phyloP scores from a whole-genome alignment of 208 protist species.

The Trypanosoma lewisi region DNA sequence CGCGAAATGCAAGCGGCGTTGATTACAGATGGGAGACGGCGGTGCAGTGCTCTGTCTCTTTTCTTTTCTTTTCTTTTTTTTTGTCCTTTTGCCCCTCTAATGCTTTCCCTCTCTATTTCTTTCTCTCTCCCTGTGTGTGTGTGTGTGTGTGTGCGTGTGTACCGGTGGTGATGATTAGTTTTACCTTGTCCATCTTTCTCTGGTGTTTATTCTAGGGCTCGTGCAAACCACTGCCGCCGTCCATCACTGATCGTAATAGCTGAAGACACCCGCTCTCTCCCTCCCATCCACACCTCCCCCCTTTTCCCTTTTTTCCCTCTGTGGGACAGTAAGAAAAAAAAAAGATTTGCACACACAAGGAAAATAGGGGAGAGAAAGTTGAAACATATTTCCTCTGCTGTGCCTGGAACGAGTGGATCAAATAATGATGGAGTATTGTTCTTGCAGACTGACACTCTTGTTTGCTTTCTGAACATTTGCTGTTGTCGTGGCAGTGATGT shows the following conservation, averaged over 20 bases:
- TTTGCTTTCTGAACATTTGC: neutral
- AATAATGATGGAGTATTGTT: neutral
- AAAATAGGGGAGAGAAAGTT: neutral
- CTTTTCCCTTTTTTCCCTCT: neutral
- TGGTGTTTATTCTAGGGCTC: no score
- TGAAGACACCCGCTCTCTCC: no score
- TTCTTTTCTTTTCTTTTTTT: conserved; percentile 14
- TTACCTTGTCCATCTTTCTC: no score
- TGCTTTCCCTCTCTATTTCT: neutral
- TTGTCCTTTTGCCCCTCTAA: neutral
- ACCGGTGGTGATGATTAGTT: no score
- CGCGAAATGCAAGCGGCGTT: conserved; percentile 19
- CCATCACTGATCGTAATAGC: no score
- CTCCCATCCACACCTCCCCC: neutral
- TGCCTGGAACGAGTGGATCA: neutral
- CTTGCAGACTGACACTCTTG: neutral
- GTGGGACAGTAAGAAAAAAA: neutral
- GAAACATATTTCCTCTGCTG: neutral
- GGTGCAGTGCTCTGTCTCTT: neutral
- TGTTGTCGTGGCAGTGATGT: neutral
- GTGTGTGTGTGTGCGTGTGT: no score
- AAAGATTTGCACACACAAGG: neutral
- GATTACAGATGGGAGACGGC: neutral
- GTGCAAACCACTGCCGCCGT: no score
- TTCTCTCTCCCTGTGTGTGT: no score